phyloP scores from a whole-genome alignment of 257 asterid species.

The Vinca minor region DNA sequence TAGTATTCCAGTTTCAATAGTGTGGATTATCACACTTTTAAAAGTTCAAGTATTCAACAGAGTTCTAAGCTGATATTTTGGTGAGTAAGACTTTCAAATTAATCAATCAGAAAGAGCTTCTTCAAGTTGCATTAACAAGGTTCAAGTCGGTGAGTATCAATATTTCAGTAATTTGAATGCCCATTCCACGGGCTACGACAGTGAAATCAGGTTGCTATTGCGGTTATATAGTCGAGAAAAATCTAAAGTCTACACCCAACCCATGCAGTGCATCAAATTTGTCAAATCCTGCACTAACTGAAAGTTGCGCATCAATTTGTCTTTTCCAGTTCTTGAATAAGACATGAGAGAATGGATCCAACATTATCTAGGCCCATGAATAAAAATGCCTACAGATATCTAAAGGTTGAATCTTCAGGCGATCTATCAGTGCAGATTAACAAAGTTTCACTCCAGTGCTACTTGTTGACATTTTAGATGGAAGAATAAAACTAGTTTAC shows the following conservation, averaged over 20 bases:
- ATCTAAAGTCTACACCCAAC: not conserved
- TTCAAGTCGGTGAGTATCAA: no score
- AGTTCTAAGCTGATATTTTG: not conserved
- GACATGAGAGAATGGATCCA: no score
- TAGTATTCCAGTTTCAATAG: not conserved
- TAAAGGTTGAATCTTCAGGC: not conserved
- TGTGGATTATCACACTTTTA: not conserved
- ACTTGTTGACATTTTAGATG: not conserved
- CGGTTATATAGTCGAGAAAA: not conserved
- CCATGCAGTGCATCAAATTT: not conserved
- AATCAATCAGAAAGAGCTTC: not conserved
- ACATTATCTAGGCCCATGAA: not conserved
- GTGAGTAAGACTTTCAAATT: not conserved
- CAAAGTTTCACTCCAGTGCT: not conserved
- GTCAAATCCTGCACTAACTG: not conserved
- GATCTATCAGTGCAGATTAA: not conserved
- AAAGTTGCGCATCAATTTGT: no score
- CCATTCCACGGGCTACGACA: not conserved
- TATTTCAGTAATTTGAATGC: not conserved
- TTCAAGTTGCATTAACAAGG: not conserved
- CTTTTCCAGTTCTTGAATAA: no score
- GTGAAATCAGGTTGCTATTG: not conserved
- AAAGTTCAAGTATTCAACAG: not conserved
- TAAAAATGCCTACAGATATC: not conserved
- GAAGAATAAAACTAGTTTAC: not conserved